Base-by-base conservation (phyloP, 2,329 filamentous ascomycete species). In the Chalaropsis thielavioides region DNA sequence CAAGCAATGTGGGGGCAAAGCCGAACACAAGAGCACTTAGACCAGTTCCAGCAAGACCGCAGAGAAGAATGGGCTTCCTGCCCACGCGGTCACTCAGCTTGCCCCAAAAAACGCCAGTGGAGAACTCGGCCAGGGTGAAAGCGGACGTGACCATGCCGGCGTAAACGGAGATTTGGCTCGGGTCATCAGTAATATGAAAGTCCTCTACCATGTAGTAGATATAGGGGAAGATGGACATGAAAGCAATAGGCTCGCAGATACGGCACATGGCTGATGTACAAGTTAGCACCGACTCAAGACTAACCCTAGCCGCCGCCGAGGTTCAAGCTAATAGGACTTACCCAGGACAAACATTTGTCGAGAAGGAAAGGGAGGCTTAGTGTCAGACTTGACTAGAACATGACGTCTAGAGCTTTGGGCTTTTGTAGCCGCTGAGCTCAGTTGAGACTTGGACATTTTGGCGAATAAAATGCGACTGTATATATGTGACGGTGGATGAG, bases 211-310 rank as follows among this genome's bases (percentile, higher is more conserved):
- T 97, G 79, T 89, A 92, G 78, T 96, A 97, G 70, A 95, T 91
- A 75, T 97, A 99, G 1, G 94, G 94, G 74, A 99, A 97, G 70
- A 97, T 96, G 64, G 92, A 96, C 90, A 96, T 97, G 80, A 99
- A 97, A 5, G 94, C 94, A 75, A 99, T 97, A 63, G 94, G 94
- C 74, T 99, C 94, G 80, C 91, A 96, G 78, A 99, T 92, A 72
- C 94, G 87, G 77, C 92, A 96, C 72, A 96, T 81, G 58, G 91
- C 92, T 95, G 68, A 51, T 31, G 31, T 35, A 24, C 41, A 41
- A 7, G 61, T 59, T 24, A 64, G 31, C 58, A 49, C 44, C 38
- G 67, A 60, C 65, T 66, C 67, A 63, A 56, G 27, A 41, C 6
- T 38, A 59, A 41, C 17, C 19, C 54, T 58, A n/a, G 22, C 11